Conservation (phyloP, 2,329 filamentous ascomycete genomes). For the Daldinia sp. region DNA sequence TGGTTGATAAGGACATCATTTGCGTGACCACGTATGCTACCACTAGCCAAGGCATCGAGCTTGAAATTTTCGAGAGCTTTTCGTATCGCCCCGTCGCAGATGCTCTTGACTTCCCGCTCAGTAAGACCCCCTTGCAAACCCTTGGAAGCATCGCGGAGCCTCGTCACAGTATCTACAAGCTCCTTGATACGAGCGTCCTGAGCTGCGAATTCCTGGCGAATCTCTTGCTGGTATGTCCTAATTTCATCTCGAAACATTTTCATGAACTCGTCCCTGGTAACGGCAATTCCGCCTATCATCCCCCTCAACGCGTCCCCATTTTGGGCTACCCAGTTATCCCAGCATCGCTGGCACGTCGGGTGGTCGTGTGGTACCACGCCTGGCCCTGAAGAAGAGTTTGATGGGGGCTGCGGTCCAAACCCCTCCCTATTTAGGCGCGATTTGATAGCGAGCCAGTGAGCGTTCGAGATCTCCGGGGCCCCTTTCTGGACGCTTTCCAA, state of each 20-base stretch:
- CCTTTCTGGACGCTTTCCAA: conserved; percentile 52
- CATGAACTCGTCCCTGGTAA: conserved; percentile 47
- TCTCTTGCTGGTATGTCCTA: conserved; percentile 41
- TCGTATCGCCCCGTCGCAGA: conserved; percentile 54
- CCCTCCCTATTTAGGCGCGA: conserved; percentile 51
- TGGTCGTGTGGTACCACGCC: neutral
- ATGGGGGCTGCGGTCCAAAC: conserved; percentile 33
- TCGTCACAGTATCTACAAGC: conserved; percentile 44
- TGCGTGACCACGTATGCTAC: conserved; percentile 56
- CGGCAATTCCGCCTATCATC: conserved; percentile 45
- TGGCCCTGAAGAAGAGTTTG: neutral
- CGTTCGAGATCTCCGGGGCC: conserved; percentile 53
- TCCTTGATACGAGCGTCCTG: conserved; percentile 32
- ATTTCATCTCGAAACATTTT: conserved; percentile 46
- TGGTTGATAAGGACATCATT: conserved; percentile 57
- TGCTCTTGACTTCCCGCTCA: conserved; percentile 51
- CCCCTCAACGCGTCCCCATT: conserved; percentile 56
- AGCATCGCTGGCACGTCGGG: neutral
- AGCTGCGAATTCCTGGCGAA: conserved; percentile 33
- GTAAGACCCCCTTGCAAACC: conserved; percentile 47
- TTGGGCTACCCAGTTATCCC: conserved; percentile 56
- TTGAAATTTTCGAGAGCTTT: conserved; percentile 56
- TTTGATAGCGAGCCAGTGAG: conserved; percentile 58
- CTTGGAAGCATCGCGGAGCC: conserved; percentile 39
- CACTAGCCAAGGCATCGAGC: conserved; percentile 57